A percentile compares a stretch with the other conserved stretches of the same genome.
Conservation (phyloP, 139 green algal species). For the Auxenochlorella pyrenoidosa region DNA sequence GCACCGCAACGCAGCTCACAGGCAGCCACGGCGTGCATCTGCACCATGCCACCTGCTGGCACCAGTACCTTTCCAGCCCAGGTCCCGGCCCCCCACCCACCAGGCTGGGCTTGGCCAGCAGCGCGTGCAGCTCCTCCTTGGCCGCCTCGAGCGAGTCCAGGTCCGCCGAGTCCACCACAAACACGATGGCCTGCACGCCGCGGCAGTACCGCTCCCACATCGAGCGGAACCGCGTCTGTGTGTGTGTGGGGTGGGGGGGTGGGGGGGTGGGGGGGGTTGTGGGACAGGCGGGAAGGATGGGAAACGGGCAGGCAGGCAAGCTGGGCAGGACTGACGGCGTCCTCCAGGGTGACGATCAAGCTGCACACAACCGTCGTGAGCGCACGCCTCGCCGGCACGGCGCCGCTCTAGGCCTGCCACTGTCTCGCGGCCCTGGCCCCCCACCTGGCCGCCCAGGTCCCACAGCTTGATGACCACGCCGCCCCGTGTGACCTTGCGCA, state of each 20-base stretch:
- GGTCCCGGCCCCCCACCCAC: background rate
- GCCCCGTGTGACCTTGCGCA: slow-evolving; percentile 97
- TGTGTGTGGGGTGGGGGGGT: background rate
- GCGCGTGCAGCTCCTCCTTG: slow-evolving; percentile 67
- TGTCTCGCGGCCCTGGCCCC: too few species aligned
- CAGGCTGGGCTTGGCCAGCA: slow-evolving; percentile 79
- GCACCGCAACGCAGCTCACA: too few species aligned
- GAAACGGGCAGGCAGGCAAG: too few species aligned
- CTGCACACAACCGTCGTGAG: too few species aligned
- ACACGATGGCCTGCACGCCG: slow-evolving; percentile 96
- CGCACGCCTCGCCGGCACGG: too few species aligned
- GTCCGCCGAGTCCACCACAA: slow-evolving; percentile 97
- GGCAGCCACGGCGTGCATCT: too few species aligned
- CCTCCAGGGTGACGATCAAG: too few species aligned
- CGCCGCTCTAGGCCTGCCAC: too few species aligned
- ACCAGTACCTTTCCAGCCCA: too few species aligned
- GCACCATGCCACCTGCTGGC: too few species aligned
- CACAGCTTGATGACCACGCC: slow-evolving; percentile 98
- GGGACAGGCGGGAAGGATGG: background rate
- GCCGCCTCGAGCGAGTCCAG: slow-evolving; percentile 78
- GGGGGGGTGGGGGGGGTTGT: background rate
- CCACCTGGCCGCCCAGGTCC: slow-evolving; percentile 94
- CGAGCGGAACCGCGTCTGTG: slow-evolving; percentile 91
- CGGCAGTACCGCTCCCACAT: slow-evolving; percentile 99
- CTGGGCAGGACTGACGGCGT: too few species aligned